Evolutionary conservation across 2,329 filamentous ascomycete species (phyloP), one percentile per base, ranked within the genome.

Genomic region (Laburnicola sp.): DNA sequence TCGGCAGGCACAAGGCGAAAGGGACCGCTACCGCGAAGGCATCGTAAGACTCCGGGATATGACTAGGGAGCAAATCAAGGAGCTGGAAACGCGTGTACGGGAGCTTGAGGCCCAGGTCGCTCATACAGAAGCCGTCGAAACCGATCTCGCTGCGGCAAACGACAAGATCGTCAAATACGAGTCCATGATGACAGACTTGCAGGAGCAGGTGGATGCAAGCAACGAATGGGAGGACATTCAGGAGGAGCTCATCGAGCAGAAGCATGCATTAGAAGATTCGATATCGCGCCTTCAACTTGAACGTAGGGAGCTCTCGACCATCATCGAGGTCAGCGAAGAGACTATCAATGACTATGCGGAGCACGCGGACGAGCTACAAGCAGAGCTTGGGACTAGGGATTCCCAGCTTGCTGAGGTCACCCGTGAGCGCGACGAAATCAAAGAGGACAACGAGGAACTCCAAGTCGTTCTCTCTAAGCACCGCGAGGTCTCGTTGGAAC

Each of bases 241-340:
- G 54, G 92, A 96, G 71, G 88, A 95, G 57, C 81, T 99, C 34
- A 91, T 89, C 0, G 89, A 94, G 56, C 87, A 91, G 65, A 97
- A 95, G 66, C 86, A 94, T 78, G 82, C 82, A 57, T 86, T 96
- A 68, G 85, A 86, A 31, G 89, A 96, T 70, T 84, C 91, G 67
- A 86, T 97, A 37, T 87, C 91, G 55, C 87, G 96, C 67, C 82
- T 97, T 45, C 87, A 87, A 64, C 85, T 85, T 16, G 85, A 87
- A 6, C 88, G 97, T 54, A 87, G 92, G 56, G 93, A 97, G 58
- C 81, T 97, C 8, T 91, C 97, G 71, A 90, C 84, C 53, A 76
- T 97, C 46, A 92, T 91, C 69, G 93, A 99, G 68, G 85, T 97
- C 62, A 95, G 91, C 62, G 92, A 97, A 65, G 94, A 99, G 73